These are phyloP conservation scores for Strobilomyces dryophilus DNA, from an alignment of 768 basidiomycete species.

Conservation along the genomic window DNA sequence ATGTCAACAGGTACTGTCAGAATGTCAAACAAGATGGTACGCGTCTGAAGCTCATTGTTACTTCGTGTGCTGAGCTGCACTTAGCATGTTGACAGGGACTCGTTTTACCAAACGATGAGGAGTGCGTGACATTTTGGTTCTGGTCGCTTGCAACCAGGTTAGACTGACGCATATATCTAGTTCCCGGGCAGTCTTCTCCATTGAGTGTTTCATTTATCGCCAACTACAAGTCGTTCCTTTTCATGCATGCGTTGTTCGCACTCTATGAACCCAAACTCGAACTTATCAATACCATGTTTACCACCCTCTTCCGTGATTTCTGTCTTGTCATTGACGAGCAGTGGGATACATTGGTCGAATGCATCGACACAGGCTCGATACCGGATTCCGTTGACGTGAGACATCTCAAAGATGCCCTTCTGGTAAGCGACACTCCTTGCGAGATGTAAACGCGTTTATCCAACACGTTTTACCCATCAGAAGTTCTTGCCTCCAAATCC, in stretches of 20 bases:
- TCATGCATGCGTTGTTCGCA: slow-evolving; percentile 21
- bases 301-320: slow-evolving; percentile 19
- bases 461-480: not conserved
- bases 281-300: slow-evolving; percentile 22
- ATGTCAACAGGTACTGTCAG: slow-evolving; percentile 22
- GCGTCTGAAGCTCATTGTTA: not conserved
- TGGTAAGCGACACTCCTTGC: not conserved
- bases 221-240: slow-evolving; percentile 21
- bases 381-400: slow-evolving; percentile 12
- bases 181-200: slow-evolving; percentile 14
- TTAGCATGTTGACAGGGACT: slow-evolving; percentile 15
- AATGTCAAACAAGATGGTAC: slow-evolving; percentile 20
- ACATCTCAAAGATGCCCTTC: slow-evolving; percentile 13
- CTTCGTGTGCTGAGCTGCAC: not conserved
- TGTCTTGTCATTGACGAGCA: slow-evolving; percentile 18
- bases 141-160: too few relatives aligned
- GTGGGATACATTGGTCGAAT: slow-evolving; percentile 19
- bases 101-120: not conserved
- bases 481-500: slow-evolving; percentile 16
- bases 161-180: slow-evolving; percentile 1
- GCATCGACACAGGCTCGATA: slow-evolving; percentile 13
- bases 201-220: slow-evolving; percentile 16
- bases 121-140: slow-evolving; percentile 1
- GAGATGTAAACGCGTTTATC: not conserved
- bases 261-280: slow-evolving; percentile 19